Conservation (phyloP, 257 asterid species). For the Solanum clarkiae region DNA sequence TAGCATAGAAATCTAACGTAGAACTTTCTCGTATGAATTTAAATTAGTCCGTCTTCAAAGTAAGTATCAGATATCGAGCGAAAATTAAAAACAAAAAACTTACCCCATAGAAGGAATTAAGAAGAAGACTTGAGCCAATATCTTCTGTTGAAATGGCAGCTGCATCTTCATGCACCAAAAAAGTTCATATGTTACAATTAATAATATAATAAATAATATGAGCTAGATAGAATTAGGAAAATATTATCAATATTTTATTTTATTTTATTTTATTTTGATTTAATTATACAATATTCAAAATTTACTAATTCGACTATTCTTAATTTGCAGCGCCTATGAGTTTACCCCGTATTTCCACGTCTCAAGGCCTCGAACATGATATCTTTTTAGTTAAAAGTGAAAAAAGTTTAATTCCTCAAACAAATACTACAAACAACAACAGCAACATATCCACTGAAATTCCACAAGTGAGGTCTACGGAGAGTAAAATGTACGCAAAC, state of each 20-base stretch:
- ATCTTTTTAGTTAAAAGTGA: no score
- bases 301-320: not conserved
- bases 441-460: no score
- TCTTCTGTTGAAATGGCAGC: not conserved
- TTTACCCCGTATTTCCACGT: no score
- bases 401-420: no score
- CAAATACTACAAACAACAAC: no score
- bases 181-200: not conserved
- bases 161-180: not conserved
- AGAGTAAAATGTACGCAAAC: no score
- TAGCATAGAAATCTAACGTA: no score
- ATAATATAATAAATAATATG: not conserved
- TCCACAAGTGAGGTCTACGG: no score
- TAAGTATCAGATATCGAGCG: accelerated
- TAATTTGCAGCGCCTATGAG: not conserved
- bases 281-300: not conserved
- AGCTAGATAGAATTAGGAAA: not conserved
- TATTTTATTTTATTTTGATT: not conserved
- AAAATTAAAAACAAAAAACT: not conserved
- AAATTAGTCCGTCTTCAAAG: no score
- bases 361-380: no score
- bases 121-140: not conserved
- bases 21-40: no score
- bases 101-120: not conserved
- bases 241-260: not conserved